These are phyloP conservation scores for Puccinia horiana DNA, from an alignment of 1,284 basidiomycete species.

Conservation along the genomic window DNA sequence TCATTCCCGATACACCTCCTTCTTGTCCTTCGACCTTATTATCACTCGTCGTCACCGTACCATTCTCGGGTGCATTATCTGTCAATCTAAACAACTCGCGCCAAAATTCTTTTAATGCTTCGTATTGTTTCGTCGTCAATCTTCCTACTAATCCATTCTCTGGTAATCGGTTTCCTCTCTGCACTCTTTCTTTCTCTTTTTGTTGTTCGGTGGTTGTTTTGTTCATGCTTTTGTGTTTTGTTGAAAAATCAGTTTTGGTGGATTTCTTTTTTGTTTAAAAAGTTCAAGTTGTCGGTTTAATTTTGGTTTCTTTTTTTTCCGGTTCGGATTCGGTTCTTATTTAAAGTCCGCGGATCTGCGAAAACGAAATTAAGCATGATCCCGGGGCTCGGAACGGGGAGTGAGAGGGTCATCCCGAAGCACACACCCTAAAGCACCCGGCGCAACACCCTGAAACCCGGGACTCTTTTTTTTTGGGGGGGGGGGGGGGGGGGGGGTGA, in stretches of 20 bases:
- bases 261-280: too few relatives aligned
- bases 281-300: too few relatives aligned
- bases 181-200: not conserved
- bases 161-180: constrained; percentile 31
- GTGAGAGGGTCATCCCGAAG: too few relatives aligned
- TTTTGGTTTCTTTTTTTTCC: too few relatives aligned
- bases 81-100: constrained; percentile 37
- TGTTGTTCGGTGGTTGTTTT: not conserved
- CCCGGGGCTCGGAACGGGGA: too few relatives aligned
- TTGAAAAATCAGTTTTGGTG: not conserved
- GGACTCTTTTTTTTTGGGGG: too few relatives aligned
- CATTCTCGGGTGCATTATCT: constrained; percentile 33
- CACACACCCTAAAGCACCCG: too few relatives aligned
- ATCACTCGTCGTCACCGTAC: not conserved
- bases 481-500: too few relatives aligned
- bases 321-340: too few relatives aligned
- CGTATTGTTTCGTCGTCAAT: constrained; percentile 33
- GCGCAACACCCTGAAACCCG: too few relatives aligned
- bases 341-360: too few relatives aligned
- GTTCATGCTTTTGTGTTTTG: not conserved
- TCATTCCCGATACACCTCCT: not conserved
- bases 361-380: too few relatives aligned
- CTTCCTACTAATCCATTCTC: constrained; percentile 34
- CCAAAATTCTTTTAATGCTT: constrained; percentile 40
- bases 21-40: not conserved